Base-by-base conservation (phyloP, 2,329 filamentous ascomycete genomes). In the Coniochaeta sp. region DNA sequence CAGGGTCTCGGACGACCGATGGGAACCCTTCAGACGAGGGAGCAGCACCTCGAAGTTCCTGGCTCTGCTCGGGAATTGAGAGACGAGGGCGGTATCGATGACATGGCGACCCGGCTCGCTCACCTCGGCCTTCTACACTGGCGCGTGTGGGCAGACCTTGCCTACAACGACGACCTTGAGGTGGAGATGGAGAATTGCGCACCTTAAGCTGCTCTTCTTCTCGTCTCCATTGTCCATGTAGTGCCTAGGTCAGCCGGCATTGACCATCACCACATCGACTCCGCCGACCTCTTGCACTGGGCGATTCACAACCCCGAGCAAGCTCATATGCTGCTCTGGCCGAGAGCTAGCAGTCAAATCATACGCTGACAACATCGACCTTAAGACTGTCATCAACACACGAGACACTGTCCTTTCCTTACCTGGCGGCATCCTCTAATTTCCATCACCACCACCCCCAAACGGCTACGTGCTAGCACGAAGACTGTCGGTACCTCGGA, bases 61-160 rank as follows among this genome's bases (percentile, higher is more conserved):
- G 61, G 60, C 18, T 59, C 61, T 4, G 60, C 60, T 53, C 71
- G 70, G 9, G 73, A 76, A 51, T 65, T 67, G 8, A 72, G 76
- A 40, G 77, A 80, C 49, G 78, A 82, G 48, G 73, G 71, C 40
- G 74, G 76, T 30, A 62, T 87, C 32, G 75, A 78, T 40, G 85
- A 90, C 53, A 81, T 96, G 65, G 83, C 89, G 1, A 86, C 84
- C 42, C 83, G 89, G 45, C 76, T 96, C 49, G 86, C 89, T 6
- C 92, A 96, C 63, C 82, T 96, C 42, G 83, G 88, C 13, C 77
- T 94, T 6, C 71, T 97, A 22, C 91, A 96, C 68, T 96, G 91
- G 91, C 81, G 89, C 48, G 86, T 96, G 3, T 97, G 91, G 90
- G 80, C 81, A 1, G 81, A 82, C 2, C 73, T 95, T 50, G 82